These are phyloP conservation scores for Annulohypoxylon nitens DNA, from an alignment of 495 filamentous ascomycete species.

Conservation along the genomic window DNA sequence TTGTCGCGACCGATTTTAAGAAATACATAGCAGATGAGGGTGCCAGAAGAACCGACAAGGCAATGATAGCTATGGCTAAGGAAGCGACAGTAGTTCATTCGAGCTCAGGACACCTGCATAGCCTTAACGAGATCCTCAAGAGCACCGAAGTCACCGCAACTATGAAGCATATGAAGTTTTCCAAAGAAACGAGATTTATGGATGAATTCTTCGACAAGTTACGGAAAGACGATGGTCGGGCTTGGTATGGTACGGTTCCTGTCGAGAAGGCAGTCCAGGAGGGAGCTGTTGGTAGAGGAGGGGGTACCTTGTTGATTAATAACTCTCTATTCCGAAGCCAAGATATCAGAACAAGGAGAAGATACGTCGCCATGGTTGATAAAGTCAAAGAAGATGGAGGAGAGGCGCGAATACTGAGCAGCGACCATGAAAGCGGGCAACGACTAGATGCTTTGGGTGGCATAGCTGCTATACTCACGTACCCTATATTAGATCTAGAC, in stretches of 20 bases:
- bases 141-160: slow-evolving; percentile 79
- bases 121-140: slow-evolving; percentile 86
- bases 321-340: slow-evolving; percentile 88
- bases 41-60: slow-evolving; percentile 72
- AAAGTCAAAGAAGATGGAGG: slow-evolving; percentile 91
- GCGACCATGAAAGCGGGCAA: slow-evolving; percentile 93
- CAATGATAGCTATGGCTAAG: slow-evolving; percentile 68
- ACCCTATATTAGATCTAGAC: slow-evolving; percentile 82
- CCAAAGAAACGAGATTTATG: slow-evolving; percentile 85
- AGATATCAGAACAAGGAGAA: slow-evolving; percentile 81
- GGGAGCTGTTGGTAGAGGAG: slow-evolving; percentile 88
- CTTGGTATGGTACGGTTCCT: slow-evolving; percentile 90
- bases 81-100: slow-evolving; percentile 83
- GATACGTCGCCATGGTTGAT: slow-evolving; percentile 89
- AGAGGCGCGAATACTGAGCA: slow-evolving; percentile 87
- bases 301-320: slow-evolving; percentile 85
- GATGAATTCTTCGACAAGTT: slow-evolving; percentile 85
- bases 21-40: slow-evolving; percentile 82
- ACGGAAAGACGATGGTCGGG: slow-evolving; percentile 86
- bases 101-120: slow-evolving; percentile 84
- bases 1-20: slow-evolving; percentile 83
- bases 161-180: slow-evolving; percentile 87
- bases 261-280: slow-evolving; percentile 88
- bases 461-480: slow-evolving; percentile 91
- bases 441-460: slow-evolving; percentile 86